phyloP scores from a whole-genome alignment of 129 eudicot genomes.

The Rutidosis leptorrhynchoides region DNA sequence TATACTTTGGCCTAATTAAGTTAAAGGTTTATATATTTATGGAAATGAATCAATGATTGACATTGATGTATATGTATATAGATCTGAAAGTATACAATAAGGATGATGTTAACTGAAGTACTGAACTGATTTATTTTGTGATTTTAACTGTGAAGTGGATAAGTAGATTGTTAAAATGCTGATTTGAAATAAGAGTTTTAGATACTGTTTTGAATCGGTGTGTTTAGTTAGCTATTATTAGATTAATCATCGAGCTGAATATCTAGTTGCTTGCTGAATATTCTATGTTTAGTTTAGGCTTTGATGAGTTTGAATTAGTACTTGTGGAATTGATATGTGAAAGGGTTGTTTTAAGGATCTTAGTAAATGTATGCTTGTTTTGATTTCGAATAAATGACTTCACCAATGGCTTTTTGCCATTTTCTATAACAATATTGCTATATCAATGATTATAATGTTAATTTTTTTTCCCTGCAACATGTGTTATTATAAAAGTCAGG shows the following conservation, averaged over 20 bases:
- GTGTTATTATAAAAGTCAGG: background rate
- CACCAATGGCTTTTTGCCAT: background rate
- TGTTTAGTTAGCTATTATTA: background rate
- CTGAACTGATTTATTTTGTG: no score
- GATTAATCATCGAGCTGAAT: slow-evolving; percentile 8
- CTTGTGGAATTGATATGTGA: background rate
- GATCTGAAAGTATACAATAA: no score
- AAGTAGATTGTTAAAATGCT: no score
- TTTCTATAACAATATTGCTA: no score
- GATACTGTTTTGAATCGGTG: background rate
- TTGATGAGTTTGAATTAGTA: background rate
- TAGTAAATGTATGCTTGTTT: no score
- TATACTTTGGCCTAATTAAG: no score
- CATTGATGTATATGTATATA: no score
- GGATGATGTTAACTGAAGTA: no score
- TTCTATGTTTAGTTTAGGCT: background rate
- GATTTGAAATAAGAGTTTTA: background rate
- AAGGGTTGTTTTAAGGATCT: background rate
- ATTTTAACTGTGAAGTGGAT: background rate
- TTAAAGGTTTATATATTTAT: no score
- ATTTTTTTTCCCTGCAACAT: background rate
- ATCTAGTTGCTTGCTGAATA: background rate
- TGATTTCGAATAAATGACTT: background rate
- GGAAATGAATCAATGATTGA: no score
- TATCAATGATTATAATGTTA: background rate